Conservation (phyloP, 495 filamentous ascomycete species). For the Paragyromitra xinjiangensis region DNA sequence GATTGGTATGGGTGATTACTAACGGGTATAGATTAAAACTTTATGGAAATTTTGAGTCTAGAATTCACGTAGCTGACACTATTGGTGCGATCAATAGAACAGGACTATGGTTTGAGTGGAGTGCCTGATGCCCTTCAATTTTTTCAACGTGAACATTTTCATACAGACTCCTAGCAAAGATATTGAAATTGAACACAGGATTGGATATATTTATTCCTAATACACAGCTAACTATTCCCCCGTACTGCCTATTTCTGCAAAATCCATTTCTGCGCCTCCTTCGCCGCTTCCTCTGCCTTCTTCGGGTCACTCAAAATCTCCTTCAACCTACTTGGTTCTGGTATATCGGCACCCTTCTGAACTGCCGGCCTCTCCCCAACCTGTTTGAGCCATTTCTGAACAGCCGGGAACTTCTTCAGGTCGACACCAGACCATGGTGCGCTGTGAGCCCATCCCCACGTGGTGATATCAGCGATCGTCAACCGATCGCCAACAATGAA, state of each 20-base stretch:
- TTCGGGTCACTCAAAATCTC: conserved; percentile 59
- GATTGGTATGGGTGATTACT: too few relatives aligned
- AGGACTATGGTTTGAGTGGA: too few relatives aligned
- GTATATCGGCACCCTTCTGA: conserved; percentile 82
- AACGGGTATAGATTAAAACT: too few relatives aligned
- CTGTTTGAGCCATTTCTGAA: conserved; percentile 72
- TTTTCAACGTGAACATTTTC: too few relatives aligned
- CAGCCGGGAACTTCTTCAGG: conserved; percentile 76
- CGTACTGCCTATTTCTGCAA: conserved; percentile 60
- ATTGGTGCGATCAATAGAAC: too few relatives aligned
- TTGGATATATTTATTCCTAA: not conserved
- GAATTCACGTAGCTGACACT: too few relatives aligned
- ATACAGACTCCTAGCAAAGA: not conserved
- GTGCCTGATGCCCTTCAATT: too few relatives aligned
- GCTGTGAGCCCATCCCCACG: conserved; percentile 74
- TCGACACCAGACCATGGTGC: conserved; percentile 77
- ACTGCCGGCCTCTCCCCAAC: conserved; percentile 73
- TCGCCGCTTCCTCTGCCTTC: conserved; percentile 63
- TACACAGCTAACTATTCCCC: not conserved
- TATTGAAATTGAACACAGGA: not conserved
- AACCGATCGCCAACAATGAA: conserved; percentile 82
- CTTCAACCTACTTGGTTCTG: conserved; percentile 71
- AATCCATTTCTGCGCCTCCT: conserved; percentile 67
- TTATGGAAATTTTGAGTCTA: too few relatives aligned
- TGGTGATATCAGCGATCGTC: conserved; percentile 85